Percentiles rank a stretch among this genome's conserved stretches.
phyloP scores from a whole-genome alignment of 2,329 filamentous ascomycete genomes.

The Gremmenia infestans region DNA sequence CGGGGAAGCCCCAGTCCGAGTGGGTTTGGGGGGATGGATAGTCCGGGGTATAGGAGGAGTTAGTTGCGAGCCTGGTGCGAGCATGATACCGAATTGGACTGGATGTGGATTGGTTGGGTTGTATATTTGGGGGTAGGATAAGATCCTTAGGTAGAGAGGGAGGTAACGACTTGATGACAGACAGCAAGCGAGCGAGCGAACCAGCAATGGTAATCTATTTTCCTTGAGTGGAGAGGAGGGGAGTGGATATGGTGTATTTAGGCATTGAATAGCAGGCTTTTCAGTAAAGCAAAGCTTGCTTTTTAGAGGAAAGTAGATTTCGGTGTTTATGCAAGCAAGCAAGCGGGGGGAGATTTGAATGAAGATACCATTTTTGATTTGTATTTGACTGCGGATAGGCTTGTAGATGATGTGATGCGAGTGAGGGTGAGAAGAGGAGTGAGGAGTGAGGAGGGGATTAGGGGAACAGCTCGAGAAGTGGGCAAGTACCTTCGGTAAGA shows the following conservation, averaged over 20 bases:
- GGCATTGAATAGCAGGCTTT: no score
- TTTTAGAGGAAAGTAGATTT: neutral
- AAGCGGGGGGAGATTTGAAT: neutral
- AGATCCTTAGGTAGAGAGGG: neutral
- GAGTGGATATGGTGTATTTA: no score
- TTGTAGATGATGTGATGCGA: no score
- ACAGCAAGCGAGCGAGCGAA: neutral
- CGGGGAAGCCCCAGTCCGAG: conserved; percentile 2
- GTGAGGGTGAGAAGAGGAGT: no score
- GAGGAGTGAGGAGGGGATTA: no score
- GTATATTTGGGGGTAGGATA: neutral
- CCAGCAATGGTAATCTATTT: neutral
- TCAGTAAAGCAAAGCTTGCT: neutral
- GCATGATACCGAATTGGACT: no score
- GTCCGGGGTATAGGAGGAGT: conserved; percentile 6
- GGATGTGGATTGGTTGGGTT: neutral
- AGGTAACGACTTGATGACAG: neutral
- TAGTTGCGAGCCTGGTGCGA: neutral
- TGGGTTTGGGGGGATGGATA: neutral
- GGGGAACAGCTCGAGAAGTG: no score
- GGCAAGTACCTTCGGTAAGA: no score
- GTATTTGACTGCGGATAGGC: no score
- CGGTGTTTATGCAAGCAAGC: neutral
- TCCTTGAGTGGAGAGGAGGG: neutral
- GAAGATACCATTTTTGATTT: neutral